A percentile compares a stretch with the other conserved stretches of the same genome.
phyloP scores from a whole-genome alignment of 495 filamentous ascomycete genomes.

The Filosporella fistucella region DNA sequence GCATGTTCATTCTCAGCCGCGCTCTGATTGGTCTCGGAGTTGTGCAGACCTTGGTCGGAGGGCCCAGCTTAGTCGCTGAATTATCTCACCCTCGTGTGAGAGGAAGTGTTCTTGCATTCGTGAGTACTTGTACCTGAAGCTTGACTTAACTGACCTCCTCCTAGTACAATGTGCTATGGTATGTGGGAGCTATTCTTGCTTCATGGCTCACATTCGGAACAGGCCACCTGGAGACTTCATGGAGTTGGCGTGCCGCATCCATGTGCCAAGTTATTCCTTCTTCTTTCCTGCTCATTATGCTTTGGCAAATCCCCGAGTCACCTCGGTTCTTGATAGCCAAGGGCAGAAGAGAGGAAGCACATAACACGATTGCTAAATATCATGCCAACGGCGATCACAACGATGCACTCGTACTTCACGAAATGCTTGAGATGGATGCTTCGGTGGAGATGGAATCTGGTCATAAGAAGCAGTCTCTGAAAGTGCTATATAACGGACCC shows the following conservation, averaged over 20 bases:
- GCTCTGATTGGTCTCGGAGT: conserved; percentile 68
- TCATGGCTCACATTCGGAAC: conserved; percentile 6
- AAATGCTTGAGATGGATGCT: conserved; percentile 38
- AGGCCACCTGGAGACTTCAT: conserved; percentile 18
- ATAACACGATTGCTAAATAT: conserved; percentile 33
- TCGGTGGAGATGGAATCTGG: conserved; percentile 36
- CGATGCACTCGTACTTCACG: conserved; percentile 31
- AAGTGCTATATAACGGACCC: conserved; percentile 28
- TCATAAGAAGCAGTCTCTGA: conserved; percentile 48
- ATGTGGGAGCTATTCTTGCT: conserved; percentile 12
- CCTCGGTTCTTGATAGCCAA: conserved; percentile 21
- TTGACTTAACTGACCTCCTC: too few relatives aligned
- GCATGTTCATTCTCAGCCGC: conserved; percentile 62
- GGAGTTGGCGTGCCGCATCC: conserved; percentile 49
- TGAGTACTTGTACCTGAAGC: too few relatives aligned
- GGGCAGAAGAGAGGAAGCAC: conserved; percentile 26
- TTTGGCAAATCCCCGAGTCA: conserved; percentile 23
- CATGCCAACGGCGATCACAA: conserved; percentile 33
- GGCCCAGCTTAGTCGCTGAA: conserved; percentile 37
- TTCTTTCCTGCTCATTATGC: background rate
- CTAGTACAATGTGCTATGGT: conserved; percentile 26
- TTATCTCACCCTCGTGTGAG: conserved; percentile 66
- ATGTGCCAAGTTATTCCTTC: conserved; percentile 29
- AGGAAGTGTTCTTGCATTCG: conserved; percentile 31
- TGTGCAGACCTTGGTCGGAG: conserved; percentile 19